A percentile compares a stretch with the other conserved stretches of the same genome.
phyloP scores from a whole-genome alignment of 768 basidiomycete genomes.

The Kwoniella bestiolae region DNA sequence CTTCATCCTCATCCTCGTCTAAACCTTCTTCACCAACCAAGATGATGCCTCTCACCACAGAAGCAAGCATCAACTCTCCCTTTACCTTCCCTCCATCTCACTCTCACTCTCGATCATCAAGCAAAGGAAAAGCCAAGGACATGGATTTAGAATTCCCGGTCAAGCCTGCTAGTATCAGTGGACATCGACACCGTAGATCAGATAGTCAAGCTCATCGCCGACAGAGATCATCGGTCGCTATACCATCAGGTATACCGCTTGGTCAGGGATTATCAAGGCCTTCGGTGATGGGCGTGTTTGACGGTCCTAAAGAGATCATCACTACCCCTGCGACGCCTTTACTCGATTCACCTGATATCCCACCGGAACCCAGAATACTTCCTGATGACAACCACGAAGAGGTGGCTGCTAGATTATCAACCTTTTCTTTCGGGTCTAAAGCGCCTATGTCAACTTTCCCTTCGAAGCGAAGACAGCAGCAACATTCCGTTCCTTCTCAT shows the following conservation, averaged over 20 bases:
- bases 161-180: neutral
- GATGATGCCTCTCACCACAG: conserved; percentile 24
- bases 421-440: conserved; percentile 46
- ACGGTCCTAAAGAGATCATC: conserved; percentile 38
- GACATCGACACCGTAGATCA: conserved; percentile 25
- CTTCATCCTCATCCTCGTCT: conserved; percentile 15
- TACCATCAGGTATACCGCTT: conserved; percentile 2
- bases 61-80: conserved; percentile 18
- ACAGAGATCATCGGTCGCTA: conserved; percentile 24
- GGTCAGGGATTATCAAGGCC: conserved; percentile 20
- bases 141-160: neutral
- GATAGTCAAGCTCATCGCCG: conserved; percentile 29
- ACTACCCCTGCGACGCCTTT: conserved; percentile 45
- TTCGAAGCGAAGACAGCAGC: conserved; percentile 11
- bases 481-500: conserved; percentile 29
- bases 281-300: conserved; percentile 22
- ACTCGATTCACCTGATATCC: conserved; percentile 23
- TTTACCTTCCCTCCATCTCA: conserved; percentile 11
- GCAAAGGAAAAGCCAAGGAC: conserved; percentile 24
- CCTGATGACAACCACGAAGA: conserved; percentile 30
- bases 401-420: conserved; percentile 32
- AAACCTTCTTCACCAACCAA: conserved; percentile 5
- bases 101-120: conserved; percentile 13
- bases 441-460: conserved; percentile 21
- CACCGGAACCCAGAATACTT: neutral